phyloP scores from a whole-genome alignment of 106 monocot species.

The Posidonia australis region DNA sequence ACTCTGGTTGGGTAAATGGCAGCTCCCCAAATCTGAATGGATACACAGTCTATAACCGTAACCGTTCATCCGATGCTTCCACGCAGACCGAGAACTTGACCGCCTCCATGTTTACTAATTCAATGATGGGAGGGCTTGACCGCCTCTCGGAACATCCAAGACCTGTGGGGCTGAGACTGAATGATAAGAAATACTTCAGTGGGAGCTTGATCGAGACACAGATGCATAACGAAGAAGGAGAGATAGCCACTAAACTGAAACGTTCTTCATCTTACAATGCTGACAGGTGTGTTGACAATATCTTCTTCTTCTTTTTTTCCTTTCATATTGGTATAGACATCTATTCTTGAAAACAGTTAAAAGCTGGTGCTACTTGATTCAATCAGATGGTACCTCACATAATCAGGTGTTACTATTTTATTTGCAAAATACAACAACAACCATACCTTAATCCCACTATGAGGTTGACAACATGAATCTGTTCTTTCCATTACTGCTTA shows the following conservation, averaged over 20 bases:
- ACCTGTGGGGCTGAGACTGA: not conserved
- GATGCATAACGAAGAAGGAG: constrained; percentile 15
- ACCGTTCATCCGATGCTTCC: constrained; percentile 10
- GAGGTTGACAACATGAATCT: too few species aligned
- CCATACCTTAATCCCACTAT: too few species aligned
- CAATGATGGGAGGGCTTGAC: constrained; percentile 2
- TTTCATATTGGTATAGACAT: not conserved
- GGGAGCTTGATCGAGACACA: constrained; percentile 25
- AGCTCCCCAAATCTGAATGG: not conserved
- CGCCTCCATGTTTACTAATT: not conserved
- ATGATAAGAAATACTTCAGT: constrained; percentile 26
- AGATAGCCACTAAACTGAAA: constrained; percentile 5
- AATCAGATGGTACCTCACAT: too few species aligned
- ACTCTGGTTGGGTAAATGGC: not conserved
- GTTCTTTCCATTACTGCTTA: too few species aligned
- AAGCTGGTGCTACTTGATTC: too few species aligned
- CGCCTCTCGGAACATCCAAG: constrained; percentile 3
- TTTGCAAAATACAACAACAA: too few species aligned
- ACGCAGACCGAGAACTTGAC: constrained; percentile 23
- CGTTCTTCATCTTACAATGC: constrained; percentile 26
- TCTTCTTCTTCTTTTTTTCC: not conserved
- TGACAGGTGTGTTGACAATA: constrained; percentile 11
- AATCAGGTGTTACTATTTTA: too few species aligned
- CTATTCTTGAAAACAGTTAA: not conserved
- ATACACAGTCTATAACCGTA: not conserved